Evolutionary conservation across 805 yeast species (phyloP).

Genomic region (Candida boleticola): DNA sequence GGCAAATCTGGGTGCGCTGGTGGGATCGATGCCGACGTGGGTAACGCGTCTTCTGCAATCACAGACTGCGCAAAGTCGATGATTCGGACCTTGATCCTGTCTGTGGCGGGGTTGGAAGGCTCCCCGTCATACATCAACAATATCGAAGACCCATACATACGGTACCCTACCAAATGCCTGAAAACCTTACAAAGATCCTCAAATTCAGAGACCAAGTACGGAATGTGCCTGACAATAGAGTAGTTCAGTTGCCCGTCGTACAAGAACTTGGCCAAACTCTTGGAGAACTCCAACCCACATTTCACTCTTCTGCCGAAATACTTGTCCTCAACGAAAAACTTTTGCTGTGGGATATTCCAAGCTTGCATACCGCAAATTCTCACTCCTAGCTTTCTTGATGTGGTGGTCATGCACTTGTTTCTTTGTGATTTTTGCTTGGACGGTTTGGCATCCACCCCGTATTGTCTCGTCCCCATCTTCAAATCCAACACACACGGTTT

Average conservation of each 20-base stretch:
- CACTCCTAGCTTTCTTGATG: constrained; percentile 80
- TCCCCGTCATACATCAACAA: constrained; percentile 86
- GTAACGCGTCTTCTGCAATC: constrained; percentile 49
- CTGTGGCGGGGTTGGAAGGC: constrained; percentile 5
- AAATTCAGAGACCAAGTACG: constrained; percentile 59
- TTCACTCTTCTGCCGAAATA: constrained; percentile 82
- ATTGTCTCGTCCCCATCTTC: constrained; percentile 98
- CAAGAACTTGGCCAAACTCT: constrained; percentile 69
- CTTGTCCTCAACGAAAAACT: constrained; percentile 75
- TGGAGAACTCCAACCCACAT: constrained; percentile 74
- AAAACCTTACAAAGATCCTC: constrained; percentile 58
- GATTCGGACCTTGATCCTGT: constrained; percentile 52
- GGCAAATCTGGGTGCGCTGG: constrained; percentile 63
- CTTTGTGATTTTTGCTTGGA: constrained; percentile 77
- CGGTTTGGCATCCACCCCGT: constrained; percentile 85
- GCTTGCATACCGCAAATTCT: constrained; percentile 95
- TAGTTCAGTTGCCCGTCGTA: constrained; percentile 65
- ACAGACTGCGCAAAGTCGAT: constrained; percentile 96
- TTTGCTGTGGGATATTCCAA: constrained; percentile 48
- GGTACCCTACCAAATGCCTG: constrained; percentile 60
- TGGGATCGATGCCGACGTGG: constrained; percentile 49
- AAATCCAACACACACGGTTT: constrained; percentile 91
- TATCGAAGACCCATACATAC: constrained; percentile 89
- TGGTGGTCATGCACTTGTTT: constrained; percentile 75
- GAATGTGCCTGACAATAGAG: constrained; percentile 66